Evolutionary conservation across 2,329 filamentous ascomycete genomes (phyloP), one percentile per base, ranked within the genome.

Genomic region (Delphinella strobiligena): DNA sequence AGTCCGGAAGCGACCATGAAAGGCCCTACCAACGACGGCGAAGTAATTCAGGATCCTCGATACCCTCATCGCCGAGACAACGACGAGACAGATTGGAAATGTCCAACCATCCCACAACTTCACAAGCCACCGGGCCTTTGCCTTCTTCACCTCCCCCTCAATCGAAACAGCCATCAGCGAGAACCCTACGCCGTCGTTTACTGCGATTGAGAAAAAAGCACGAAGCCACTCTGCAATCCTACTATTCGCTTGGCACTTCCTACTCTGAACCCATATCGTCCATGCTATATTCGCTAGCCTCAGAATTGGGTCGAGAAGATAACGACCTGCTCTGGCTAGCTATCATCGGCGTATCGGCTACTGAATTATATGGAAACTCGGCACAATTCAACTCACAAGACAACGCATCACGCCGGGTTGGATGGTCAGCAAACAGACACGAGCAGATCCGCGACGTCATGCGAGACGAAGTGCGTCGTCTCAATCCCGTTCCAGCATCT

Each of bases 211-310:
- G 84, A 40, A 70, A 75, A 45, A 81, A 88, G 51, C 80, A 95
- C 49, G 84, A 94, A 59, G 61, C 64, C 0, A 69, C 88, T 1
- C 67, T 96, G 29, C 76, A 82, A 36, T 72, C 76, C 46, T 96
- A 98, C 62, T 95, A 96, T 63, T 74, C 78, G 19, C 72, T 85
- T 19, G 91, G 91, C 31, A 80, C 84, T 2, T 93, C 87, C 2
- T 95, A 93, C 55, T 89, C 89, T 0, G 91, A 98, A 56, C 91
- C 91, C 1, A 84, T 96, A 40, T 91, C 88, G 0, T 93, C 88
- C 1, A 80, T 96, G 64, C 75, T 95, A 54, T 98, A 96, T 61
- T 93, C 87, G 1, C 70, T 98, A 11, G 91, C 89, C 1, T 94
- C 88, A 1, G 91, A 96, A 55, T 75, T 98, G 5, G 91, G 91